Base-by-base conservation (phyloP, 495 filamentous ascomycete species). In the Melanomma pulvis-pyrius region DNA sequence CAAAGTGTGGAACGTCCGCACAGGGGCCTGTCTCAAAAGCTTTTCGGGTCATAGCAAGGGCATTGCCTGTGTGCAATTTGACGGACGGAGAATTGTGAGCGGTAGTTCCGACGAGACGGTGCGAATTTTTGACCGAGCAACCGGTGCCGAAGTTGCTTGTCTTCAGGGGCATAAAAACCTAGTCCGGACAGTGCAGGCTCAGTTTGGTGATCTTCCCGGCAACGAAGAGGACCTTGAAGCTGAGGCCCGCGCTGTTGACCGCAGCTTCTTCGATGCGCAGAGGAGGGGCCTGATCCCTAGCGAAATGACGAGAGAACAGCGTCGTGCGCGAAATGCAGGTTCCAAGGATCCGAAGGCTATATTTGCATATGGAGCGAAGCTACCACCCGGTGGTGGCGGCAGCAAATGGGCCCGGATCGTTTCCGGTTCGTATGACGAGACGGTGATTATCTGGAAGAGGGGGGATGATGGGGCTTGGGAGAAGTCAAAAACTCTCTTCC, bases 21-120 rank as follows among this genome's bases (percentile, higher is more conserved):
- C 85, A 0, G 91, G 92, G 54, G 77, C 81, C 15, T 93, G 90
- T 73, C 79, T 82, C 19, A 86, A 88, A 68, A 94, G 90, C 9
- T 84, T 96, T 39, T 76, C 90, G 49, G 96, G 94, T 4, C 94
- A 99, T 72, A 84, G 84, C 61, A 99, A 98, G 76, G 94, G 94
- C 19, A 98, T 99, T 72, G 94, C 94, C 17, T 99, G 94, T 76
- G 91, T 99, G 21, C 93, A 98, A 76, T 97, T 91, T 70, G 94
- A 99, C 75, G 92, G 91, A n/a, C 87, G 90, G n/a, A 86, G 93
- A 2, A 96, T 99, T 57, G 91, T 99, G 49, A 96, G 90, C 67
- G 94, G 94, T 1, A 96, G 92, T 76, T 96, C 92, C 71, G 94
- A 99, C 75, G 90, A 94, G 70, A 92, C 92, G 13, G 92, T 98